Conservation (phyloP, 2,329 filamentous ascomycete species). For the Zopfia rhizophila region DNA sequence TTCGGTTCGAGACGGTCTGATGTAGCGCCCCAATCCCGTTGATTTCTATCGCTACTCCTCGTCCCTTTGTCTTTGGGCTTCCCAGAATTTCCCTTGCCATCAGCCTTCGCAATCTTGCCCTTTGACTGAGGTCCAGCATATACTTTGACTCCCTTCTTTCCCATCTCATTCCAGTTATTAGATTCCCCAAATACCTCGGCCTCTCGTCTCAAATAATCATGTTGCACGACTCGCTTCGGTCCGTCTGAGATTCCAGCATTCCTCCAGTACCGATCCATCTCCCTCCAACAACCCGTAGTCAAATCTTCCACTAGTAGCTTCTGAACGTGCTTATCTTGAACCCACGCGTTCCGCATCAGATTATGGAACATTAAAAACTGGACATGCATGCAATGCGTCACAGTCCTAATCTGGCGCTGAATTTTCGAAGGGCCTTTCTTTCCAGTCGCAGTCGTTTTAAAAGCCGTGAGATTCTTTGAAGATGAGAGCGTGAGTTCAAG, state of each 20-base stretch:
- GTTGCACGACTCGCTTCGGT: conserved; percentile 77
- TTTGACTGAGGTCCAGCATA: conserved; percentile 31
- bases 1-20: conserved; percentile 77
- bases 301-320: conserved; percentile 41
- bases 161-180: conserved; percentile 53
- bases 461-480: conserved; percentile 33
- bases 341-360: conserved; percentile 65
- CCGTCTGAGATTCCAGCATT: conserved; percentile 89
- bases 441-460: conserved; percentile 57
- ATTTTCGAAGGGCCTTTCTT: conserved; percentile 90
- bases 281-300: conserved; percentile 46
- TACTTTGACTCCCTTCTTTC: conserved; percentile 50
- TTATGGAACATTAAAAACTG: conserved; percentile 91
- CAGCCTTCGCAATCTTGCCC: no score
- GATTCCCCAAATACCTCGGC: conserved; percentile 67
- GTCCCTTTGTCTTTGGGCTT: conserved; percentile 45
- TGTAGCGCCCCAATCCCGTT: conserved; percentile 76
- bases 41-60: conserved; percentile 55
- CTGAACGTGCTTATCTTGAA: conserved; percentile 48
- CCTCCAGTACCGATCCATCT: conserved; percentile 55
- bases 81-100: conserved; percentile 23
- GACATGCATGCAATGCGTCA: conserved; percentile 90
- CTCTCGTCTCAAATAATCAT: conserved; percentile 66
- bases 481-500: conserved; percentile 74
- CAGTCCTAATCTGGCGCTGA: conserved; percentile 79